Conservation (phyloP, 2,329 filamentous ascomycete genomes). For the Diaporthe nobilis region DNA sequence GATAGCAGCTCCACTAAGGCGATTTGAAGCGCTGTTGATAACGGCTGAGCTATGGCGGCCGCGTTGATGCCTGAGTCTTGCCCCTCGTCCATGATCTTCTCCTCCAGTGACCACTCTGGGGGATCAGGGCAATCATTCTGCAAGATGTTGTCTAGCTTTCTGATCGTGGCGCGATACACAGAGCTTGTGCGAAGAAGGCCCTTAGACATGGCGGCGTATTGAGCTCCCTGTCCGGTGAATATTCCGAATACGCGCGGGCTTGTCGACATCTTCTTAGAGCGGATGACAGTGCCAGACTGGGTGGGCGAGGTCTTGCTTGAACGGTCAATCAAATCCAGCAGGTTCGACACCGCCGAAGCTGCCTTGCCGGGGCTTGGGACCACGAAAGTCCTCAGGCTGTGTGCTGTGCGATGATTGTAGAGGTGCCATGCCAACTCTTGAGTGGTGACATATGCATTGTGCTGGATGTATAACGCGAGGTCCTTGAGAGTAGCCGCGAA, state of each 20-base stretch:
- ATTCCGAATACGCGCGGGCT: conserved; percentile 49
- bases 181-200: conserved; percentile 48
- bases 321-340: conserved; percentile 43
- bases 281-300: conserved; percentile 21
- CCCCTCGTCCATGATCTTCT: conserved; percentile 51
- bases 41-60: conserved; percentile 62
- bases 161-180: conserved; percentile 53
- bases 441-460: conserved; percentile 33
- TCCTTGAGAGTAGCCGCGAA: conserved; percentile 47
- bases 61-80: conserved; percentile 50
- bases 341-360: conserved; percentile 45
- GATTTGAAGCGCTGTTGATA: conserved; percentile 69
- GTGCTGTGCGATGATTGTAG: conserved; percentile 49
- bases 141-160: conserved; percentile 51
- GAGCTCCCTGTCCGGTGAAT: conserved; percentile 63
- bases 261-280: conserved; percentile 43
- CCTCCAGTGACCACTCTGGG: conserved; percentile 51
- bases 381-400: conserved; percentile 49
- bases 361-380: neutral
- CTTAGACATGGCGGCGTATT: conserved; percentile 59
- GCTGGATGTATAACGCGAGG: conserved; percentile 50
- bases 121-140: conserved; percentile 44
- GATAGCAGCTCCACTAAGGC: conserved; percentile 52
- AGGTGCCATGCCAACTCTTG: conserved; percentile 52
- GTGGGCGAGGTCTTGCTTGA: conserved; percentile 2